These are phyloP conservation scores for Saturnispora silvae DNA, from an alignment of 805 yeast species.

Conservation along the genomic window DNA sequence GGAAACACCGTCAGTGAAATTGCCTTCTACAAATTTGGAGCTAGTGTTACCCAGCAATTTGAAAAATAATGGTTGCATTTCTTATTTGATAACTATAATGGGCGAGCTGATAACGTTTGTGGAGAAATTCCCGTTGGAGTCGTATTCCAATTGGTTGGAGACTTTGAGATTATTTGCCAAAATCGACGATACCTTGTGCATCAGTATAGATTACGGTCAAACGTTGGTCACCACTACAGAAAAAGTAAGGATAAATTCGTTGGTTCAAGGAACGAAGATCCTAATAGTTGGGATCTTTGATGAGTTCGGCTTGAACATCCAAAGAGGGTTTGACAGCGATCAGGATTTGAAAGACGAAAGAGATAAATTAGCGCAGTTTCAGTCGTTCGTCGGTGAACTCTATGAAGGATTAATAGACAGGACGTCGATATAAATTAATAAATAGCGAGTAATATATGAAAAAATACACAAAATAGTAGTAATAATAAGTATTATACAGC, in stretches of 20 bases:
- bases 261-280: slow-evolving; percentile 24
- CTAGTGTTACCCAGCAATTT: slow-evolving; percentile 7
- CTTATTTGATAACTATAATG: slow-evolving; percentile 50
- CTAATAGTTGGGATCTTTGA: slow-evolving; percentile 23
- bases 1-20: neutral
- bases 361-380: slow-evolving; percentile 11
- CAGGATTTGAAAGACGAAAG: slow-evolving; percentile 6
- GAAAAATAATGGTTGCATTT: slow-evolving; percentile 38
- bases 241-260: slow-evolving; percentile 25
- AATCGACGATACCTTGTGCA: slow-evolving; percentile 23
- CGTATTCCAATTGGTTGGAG: slow-evolving; percentile 17
- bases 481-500: neutral
- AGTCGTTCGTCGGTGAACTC: slow-evolving; percentile 24
- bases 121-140: slow-evolving; percentile 26
- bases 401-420: slow-evolving; percentile 28
- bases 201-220: slow-evolving; percentile 21
- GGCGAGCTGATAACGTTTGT: slow-evolving; percentile 59
- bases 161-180: slow-evolving; percentile 18
- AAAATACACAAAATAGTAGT: too few relatives aligned
- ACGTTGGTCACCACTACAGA: slow-evolving; percentile 23
- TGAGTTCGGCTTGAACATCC: slow-evolving; percentile 12
- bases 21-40: neutral
- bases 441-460: neutral
- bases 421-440: slow-evolving; percentile 20
- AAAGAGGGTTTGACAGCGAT: neutral